Percentiles rank a stretch among this genome's conserved stretches.
Conservation (phyloP, 116 monocot genomes). For the Cymodocea nodosa region DNA sequence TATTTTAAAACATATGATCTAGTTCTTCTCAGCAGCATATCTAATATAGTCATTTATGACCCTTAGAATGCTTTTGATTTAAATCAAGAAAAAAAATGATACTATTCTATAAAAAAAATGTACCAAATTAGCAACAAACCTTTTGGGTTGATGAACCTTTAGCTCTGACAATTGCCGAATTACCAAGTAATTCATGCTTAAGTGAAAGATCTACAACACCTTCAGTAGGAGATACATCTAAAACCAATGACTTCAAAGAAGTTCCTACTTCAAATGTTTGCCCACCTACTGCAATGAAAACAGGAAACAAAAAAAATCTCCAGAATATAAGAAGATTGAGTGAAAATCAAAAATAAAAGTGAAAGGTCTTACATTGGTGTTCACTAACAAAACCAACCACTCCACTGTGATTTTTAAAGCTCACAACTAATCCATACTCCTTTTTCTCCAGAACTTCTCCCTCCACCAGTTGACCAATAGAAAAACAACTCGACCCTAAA, state of each 20-base stretch:
- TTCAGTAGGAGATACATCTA: constrained; percentile 55
- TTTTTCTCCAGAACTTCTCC: constrained; percentile 69
- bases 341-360: background rate
- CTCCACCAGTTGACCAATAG: constrained; percentile 59
- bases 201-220: constrained; percentile 77
- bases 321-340: background rate
- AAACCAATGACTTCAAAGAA: constrained; percentile 50
- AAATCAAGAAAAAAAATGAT: too few species aligned
- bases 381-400: constrained; percentile 73
- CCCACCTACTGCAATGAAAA: constrained; percentile 49
- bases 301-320: background rate
- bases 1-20: too few species aligned
- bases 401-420: constrained; percentile 51
- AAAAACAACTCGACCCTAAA: constrained; percentile 24
- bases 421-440: constrained; percentile 68
- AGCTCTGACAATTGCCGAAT: constrained; percentile 9
- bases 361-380: constrained; percentile 56
- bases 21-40: too few species aligned
- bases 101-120: background rate
- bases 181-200: constrained; percentile 41
- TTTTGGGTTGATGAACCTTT: constrained; percentile 25
- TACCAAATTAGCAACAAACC: constrained; percentile 17
- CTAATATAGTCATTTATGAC: too few species aligned
- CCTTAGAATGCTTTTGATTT: too few species aligned
- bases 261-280: constrained; percentile 35